Conservation (phyloP, 768 basidiomycete genomes). For the Russula emetica region DNA sequence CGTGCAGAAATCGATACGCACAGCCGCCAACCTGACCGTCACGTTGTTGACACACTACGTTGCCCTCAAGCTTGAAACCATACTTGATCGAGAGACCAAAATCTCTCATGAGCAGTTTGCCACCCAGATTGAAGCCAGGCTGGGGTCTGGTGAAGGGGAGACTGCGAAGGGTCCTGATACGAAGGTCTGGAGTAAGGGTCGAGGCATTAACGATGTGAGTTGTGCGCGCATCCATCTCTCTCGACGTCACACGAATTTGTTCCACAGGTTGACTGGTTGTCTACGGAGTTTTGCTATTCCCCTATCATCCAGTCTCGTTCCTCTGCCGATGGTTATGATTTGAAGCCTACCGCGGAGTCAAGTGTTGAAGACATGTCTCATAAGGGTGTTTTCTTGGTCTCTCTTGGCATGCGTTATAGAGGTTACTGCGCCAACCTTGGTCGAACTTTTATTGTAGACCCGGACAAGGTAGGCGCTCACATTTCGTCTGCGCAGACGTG, state of each 20-base stretch:
- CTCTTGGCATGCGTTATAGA: conserved; percentile 87
- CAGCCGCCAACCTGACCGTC: conserved; percentile 73
- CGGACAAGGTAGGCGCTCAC: conserved; percentile 58
- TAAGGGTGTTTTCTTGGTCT: conserved; percentile 83
- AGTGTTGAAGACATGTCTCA: conserved; percentile 77
- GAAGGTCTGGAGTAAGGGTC: conserved; percentile 84
- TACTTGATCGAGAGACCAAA: conserved; percentile 87
- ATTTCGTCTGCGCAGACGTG: not conserved
- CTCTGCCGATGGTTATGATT: conserved; percentile 77
- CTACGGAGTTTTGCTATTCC: conserved; percentile 89
- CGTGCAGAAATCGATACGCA: conserved; percentile 69
- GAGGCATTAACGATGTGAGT: conserved; percentile 69
- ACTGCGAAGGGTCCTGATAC: conserved; percentile 82
- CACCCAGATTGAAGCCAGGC: conserved; percentile 77
- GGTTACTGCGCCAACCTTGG: conserved; percentile 91
- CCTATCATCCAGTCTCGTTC: conserved; percentile 95
- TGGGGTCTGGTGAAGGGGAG: conserved; percentile 80
- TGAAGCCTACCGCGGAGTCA: conserved; percentile 83
- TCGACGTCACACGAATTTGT: conserved; percentile 17
- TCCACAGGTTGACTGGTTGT: conserved; percentile 77
- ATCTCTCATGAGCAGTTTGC: conserved; percentile 86
- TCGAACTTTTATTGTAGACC: conserved; percentile 93
- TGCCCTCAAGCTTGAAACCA: conserved; percentile 80
- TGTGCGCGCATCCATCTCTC: conserved; percentile 1
- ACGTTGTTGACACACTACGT: conserved; percentile 84